A percentile compares a stretch with the other conserved stretches of the same genome.
Conservation (phyloP, 73 alveolate species). For the Stentor roeselii region DNA sequence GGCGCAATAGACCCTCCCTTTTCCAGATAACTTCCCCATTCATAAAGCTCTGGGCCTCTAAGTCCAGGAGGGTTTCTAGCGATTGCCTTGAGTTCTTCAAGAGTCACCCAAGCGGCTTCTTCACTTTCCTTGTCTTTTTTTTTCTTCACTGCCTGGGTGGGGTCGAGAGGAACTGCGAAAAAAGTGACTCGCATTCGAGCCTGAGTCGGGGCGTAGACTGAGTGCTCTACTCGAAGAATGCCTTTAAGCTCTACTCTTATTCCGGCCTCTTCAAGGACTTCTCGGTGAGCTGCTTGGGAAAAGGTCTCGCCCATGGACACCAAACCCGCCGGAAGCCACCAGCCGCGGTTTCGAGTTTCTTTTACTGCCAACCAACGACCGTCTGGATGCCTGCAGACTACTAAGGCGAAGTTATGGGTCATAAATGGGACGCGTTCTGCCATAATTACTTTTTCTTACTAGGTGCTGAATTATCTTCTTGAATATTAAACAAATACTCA, state of each 20-base stretch:
- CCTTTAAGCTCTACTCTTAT: constrained; percentile 40
- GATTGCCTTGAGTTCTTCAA: constrained; percentile 51
- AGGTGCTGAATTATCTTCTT: neutral
- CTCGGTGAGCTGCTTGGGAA: constrained; percentile 52
- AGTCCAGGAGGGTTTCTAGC: constrained; percentile 34
- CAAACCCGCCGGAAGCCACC: constrained; percentile 90
- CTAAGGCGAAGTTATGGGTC: constrained; percentile 42
- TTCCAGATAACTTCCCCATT: constrained; percentile 71
- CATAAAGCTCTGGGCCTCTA: constrained; percentile 72
- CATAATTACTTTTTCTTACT: constrained; percentile 20
- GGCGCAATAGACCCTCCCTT: constrained; percentile 74
- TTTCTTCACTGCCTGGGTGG: constrained; percentile 55
- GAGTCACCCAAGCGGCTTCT: constrained; percentile 80
- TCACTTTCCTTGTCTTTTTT: constrained; percentile 51
- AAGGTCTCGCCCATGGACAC: constrained; percentile 74
- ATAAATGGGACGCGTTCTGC: constrained; percentile 23
- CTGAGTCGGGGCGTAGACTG: neutral
- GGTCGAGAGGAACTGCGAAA: constrained; percentile 78
- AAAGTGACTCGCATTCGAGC: constrained; percentile 67
- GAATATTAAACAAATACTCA: neutral
- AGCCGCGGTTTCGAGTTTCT: constrained; percentile 76
- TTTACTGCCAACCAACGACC: constrained; percentile 69
- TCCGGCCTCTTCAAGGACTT: constrained; percentile 57
- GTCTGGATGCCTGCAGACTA: constrained; percentile 52
- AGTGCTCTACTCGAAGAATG: constrained; percentile 42